Evolutionary conservation across 768 basidiomycete genomes (phyloP).

Genomic region (Russula earlei): DNA sequence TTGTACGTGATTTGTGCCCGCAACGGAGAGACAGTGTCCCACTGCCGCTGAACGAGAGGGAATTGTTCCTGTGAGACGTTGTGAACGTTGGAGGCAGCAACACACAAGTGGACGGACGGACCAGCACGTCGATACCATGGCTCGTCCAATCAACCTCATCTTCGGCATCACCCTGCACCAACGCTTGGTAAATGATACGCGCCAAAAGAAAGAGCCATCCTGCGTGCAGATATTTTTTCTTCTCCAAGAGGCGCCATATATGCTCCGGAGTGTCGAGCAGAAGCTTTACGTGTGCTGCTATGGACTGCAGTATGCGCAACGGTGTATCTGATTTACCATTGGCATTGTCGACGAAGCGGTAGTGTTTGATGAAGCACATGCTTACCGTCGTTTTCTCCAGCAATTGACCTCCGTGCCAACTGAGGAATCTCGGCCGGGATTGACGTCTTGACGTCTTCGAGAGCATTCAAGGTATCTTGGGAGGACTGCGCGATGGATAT

Average conservation of each 20-base stretch:
- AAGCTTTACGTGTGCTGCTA: slow-evolving; percentile 87
- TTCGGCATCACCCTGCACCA: slow-evolving; percentile 54
- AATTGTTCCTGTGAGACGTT: slow-evolving; percentile 56
- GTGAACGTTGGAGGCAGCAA: background rate
- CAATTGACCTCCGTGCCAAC: background rate
- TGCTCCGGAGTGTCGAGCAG: slow-evolving; percentile 88
- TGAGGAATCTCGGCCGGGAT: slow-evolving; percentile 29
- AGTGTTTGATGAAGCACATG: background rate
- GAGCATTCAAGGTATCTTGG: slow-evolving; percentile 47
- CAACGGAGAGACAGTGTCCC: slow-evolving; percentile 84
- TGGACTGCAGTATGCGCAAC: slow-evolving; percentile 55
- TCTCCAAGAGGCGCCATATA: slow-evolving; percentile 79
- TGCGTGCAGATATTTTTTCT: slow-evolving; percentile 69
- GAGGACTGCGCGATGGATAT: slow-evolving; percentile 67
- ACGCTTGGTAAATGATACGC: slow-evolving; percentile 71
- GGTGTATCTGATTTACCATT: slow-evolving; percentile 43
- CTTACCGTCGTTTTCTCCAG: slow-evolving; percentile 19
- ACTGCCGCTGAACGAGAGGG: slow-evolving; percentile 84
- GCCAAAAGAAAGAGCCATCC: slow-evolving; percentile 83
- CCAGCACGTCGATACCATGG: slow-evolving; percentile 55
- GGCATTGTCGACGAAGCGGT: background rate
- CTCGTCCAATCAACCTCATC: slow-evolving; percentile 52
- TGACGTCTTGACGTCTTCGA: slow-evolving; percentile 51
- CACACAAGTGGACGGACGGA: slow-evolving; percentile 27
- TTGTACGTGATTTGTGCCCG: slow-evolving; percentile 82